These are phyloP conservation scores for Aspergillus ochraceoroseus DNA, from an alignment of 2,329 filamentous ascomycete genomes.

Conservation along the genomic window DNA sequence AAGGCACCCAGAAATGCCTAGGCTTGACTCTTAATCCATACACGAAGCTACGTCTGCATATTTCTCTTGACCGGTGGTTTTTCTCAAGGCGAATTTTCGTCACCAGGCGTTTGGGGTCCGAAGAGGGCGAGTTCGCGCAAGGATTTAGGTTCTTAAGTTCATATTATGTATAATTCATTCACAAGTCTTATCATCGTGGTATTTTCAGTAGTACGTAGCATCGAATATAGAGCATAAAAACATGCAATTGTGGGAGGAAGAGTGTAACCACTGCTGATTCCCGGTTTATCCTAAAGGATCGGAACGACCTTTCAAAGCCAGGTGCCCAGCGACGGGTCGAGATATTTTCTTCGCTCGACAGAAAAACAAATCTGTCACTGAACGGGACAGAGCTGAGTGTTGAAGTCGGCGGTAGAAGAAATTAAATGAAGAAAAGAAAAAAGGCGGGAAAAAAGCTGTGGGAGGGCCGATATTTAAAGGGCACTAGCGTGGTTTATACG, in stretches of 20 bases:
- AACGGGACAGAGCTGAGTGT: slow-evolving; percentile 48
- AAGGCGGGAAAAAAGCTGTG: slow-evolving; percentile 27
- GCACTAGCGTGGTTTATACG: slow-evolving; percentile 28
- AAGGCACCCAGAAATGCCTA: slow-evolving; percentile 48
- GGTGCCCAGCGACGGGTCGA: slow-evolving; percentile 67
- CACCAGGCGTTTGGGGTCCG: slow-evolving; percentile 19
- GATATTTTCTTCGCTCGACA: slow-evolving; percentile 61
- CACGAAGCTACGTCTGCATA: slow-evolving; percentile 47
- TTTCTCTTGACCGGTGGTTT: slow-evolving; percentile 16
- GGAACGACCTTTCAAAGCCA: slow-evolving; percentile 61
- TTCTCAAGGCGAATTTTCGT: slow-evolving; percentile 8
- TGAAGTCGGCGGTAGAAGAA: slow-evolving; percentile 49
- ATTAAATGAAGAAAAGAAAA: slow-evolving; percentile 43
- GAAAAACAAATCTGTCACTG: slow-evolving; percentile 59
- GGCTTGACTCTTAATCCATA: slow-evolving; percentile 27
- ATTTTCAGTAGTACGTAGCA: slow-evolving; percentile 2
- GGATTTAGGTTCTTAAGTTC: slow-evolving; percentile 4
- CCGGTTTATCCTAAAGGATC: slow-evolving; percentile 59
- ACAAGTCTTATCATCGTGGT: slow-evolving; percentile 1
- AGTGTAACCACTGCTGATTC: slow-evolving; percentile 68
- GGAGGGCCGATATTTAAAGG: slow-evolving; percentile 28
- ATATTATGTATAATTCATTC: slow-evolving; percentile 11
- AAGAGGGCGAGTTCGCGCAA: slow-evolving; percentile 5
- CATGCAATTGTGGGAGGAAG: slow-evolving; percentile 2
- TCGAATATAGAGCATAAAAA: neutral